Evolutionary conservation across 2,329 filamentous ascomycete species (phyloP).

Genomic region (Trichoderma hamatum): DNA sequence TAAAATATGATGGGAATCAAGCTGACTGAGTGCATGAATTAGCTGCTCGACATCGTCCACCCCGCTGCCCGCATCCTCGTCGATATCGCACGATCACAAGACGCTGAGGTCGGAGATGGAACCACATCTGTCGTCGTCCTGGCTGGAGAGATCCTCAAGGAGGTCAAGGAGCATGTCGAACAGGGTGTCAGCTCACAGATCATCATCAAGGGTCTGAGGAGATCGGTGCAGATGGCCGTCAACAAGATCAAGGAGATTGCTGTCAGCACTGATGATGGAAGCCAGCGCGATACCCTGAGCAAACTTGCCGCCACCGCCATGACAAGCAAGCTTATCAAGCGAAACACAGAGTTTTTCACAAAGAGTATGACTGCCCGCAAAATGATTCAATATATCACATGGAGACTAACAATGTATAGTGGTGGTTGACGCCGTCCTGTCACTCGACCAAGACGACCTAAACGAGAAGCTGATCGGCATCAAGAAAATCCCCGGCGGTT

Average conservation of each 20-base stretch:
- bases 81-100: conserved; percentile 97
- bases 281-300: conserved; percentile 81
- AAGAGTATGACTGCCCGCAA: conserved; percentile 66
- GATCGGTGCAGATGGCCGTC: conserved; percentile 85
- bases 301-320: conserved; percentile 95
- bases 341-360: conserved; percentile 95
- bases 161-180: conserved; percentile 94
- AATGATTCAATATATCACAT: background rate
- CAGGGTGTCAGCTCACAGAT: conserved; percentile 96
- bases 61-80: conserved; percentile 95
- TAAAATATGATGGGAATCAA: background rate
- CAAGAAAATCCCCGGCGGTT: conserved; percentile 97
- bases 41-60: conserved; percentile 98
- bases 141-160: conserved; percentile 96
- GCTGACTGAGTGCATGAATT: conserved; percentile 24
- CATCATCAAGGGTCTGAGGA: conserved; percentile 93
- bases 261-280: conserved; percentile 78
- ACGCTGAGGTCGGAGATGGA: conserved; percentile 97
- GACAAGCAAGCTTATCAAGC: conserved; percentile 99
- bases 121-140: conserved; percentile 97
- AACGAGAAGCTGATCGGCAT: conserved; percentile 98
- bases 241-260: conserved; percentile 99
- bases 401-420: conserved; percentile 56
- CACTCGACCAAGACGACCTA: conserved; percentile 93
- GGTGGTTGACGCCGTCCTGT: conserved; percentile 96